Conservation (phyloP, 495 filamentous ascomycete genomes). For the Penicillium ochrochloron region DNA sequence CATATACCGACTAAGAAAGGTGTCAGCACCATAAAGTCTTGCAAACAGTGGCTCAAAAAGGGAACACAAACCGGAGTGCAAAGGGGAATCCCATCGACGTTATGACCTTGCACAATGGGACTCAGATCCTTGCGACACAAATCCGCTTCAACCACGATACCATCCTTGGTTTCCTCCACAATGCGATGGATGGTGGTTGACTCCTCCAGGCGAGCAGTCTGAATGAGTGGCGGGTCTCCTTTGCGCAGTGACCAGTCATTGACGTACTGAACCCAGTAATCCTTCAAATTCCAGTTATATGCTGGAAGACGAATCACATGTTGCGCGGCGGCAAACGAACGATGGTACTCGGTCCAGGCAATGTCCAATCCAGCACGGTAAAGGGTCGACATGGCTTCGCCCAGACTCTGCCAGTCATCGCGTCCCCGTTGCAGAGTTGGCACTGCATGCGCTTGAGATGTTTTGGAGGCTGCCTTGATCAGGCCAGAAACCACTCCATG, state of each 20-base stretch:
- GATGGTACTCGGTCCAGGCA: conserved; percentile 70
- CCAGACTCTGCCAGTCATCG: neutral
- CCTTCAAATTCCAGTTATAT: conserved; percentile 53
- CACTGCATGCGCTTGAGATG: neutral
- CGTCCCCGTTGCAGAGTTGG: neutral
- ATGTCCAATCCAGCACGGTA: conserved; percentile 55
- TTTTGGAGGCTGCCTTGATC: conserved; percentile 37
- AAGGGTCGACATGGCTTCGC: conserved; percentile 30
- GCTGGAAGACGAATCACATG: conserved; percentile 63
- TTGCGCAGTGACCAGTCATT: conserved; percentile 31
- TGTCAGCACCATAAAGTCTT: neutral
- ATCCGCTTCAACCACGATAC: neutral
- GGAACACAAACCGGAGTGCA: neutral
- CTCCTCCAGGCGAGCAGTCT: neutral
- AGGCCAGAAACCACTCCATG: conserved; percentile 39
- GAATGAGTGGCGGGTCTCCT: neutral
- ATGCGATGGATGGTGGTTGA: neutral
- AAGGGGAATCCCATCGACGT: neutral
- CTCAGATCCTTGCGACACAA: conserved; percentile 27
- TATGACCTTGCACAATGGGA: neutral
- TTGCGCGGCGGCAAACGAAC: conserved; percentile 55
- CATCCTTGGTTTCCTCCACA: neutral
- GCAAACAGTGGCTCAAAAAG: neutral
- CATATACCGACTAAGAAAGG: neutral
- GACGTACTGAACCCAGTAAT: conserved; percentile 47